phyloP scores from a whole-genome alignment of 2,329 filamentous ascomycete species.

The Westerdykella aurantiaca region DNA sequence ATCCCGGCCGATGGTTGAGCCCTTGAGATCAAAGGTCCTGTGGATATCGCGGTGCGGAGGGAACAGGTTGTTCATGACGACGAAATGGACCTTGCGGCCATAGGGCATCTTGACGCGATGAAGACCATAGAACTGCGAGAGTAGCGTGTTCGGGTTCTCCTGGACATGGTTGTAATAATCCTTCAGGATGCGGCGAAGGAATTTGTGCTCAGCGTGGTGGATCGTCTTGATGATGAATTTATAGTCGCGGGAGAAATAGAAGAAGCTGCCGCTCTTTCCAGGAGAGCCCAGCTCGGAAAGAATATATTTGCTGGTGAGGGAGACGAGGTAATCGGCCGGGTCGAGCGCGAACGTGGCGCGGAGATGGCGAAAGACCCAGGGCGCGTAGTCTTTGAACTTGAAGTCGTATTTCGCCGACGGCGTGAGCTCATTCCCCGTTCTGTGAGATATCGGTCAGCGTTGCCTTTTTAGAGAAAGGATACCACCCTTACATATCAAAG shows the following conservation, averaged over 20 bases:
- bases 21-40: constrained; percentile 93
- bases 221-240: constrained; percentile 99
- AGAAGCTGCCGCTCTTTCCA: constrained; percentile 97
- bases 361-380: constrained; percentile 95
- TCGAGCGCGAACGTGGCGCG: constrained; percentile 84
- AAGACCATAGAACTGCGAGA: constrained; percentile 95
- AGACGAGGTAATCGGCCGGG: constrained; percentile 97
- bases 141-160: constrained; percentile 89
- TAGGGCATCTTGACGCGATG: constrained; percentile 98
- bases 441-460: constrained; percentile 42
- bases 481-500: constrained; percentile 78
- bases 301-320: constrained; percentile 96
- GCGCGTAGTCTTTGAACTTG: constrained; percentile 99
- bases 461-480: constrained; percentile 8
- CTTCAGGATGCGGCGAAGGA: constrained; percentile 73
- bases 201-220: constrained; percentile 89
- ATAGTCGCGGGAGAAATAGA: constrained; percentile 98
- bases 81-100: constrained; percentile 96
- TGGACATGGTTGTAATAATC: constrained; percentile 93
- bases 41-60: constrained; percentile 96
- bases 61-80: constrained; percentile 99
- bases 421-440: constrained; percentile 92
- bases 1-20: constrained; percentile 88
- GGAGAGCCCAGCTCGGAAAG: constrained; percentile 94
- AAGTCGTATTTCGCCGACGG: constrained; percentile 99